phyloP scores from a whole-genome alignment of 768 basidiomycete genomes.

The Pulveroboletus sp. region DNA sequence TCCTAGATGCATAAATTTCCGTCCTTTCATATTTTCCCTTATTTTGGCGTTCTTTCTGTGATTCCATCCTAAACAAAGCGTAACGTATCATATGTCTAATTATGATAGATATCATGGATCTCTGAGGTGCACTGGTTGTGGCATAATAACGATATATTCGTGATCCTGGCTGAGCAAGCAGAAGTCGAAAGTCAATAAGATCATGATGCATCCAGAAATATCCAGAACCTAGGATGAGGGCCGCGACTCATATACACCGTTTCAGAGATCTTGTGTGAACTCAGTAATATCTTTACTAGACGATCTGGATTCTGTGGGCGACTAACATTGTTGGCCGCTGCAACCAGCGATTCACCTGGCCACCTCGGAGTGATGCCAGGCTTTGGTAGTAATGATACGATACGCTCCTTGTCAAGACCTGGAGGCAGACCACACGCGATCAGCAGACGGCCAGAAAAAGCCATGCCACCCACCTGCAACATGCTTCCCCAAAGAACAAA shows the following conservation, averaged over 20 bases:
- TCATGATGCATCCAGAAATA: no score
- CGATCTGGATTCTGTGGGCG: not conserved
- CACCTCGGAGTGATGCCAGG: not conserved
- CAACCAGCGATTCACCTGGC: not conserved
- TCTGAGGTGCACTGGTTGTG: not conserved
- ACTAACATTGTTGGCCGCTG: not conserved
- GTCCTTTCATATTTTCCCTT: not conserved
- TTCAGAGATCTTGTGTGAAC: not conserved
- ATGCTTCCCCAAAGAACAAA: not conserved
- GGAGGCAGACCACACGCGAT: not conserved
- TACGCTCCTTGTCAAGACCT: not conserved
- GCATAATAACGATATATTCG: not conserved
- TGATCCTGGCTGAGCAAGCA: no score
- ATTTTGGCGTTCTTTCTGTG: conserved; percentile 5
- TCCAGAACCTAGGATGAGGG: no score
- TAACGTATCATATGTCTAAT: conserved; percentile 17
- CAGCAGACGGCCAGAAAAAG: not conserved
- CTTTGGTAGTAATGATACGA: not conserved
- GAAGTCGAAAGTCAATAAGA: no score
- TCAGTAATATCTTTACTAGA: not conserved
- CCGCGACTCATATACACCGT: no score
- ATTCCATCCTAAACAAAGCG: conserved; percentile 7
- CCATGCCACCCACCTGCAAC: not conserved
- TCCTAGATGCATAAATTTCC: conserved; percentile 10
- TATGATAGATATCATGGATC: conserved; percentile 22